Conservation (phyloP, 2,329 filamentous ascomycete genomes). For the Pseudocercospora macadamiae region DNA sequence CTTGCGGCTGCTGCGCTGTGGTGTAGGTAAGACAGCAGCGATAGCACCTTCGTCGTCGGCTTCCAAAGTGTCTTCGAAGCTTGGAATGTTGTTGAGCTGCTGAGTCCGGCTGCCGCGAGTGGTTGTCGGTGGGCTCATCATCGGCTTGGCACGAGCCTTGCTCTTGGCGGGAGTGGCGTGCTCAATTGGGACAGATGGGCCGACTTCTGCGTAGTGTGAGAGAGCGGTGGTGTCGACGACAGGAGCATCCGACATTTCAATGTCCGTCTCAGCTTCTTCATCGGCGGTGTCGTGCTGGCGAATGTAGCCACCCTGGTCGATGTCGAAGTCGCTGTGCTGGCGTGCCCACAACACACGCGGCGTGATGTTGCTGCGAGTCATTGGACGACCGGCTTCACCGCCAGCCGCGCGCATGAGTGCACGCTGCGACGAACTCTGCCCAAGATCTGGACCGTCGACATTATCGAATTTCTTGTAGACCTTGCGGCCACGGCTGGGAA, state of each 20-base stretch:
- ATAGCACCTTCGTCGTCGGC: slow-evolving; percentile 9
- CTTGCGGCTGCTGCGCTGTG: slow-evolving; percentile 36
- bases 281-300: slow-evolving; percentile 57
- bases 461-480: slow-evolving; percentile 70
- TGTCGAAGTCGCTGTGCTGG: slow-evolving; percentile 24
- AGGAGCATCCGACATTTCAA: slow-evolving; percentile 39
- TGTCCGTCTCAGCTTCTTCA: slow-evolving; percentile 59
- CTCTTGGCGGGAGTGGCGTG: slow-evolving; percentile 25
- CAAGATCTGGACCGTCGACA: slow-evolving; percentile 40
- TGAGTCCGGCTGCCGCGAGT: slow-evolving; percentile 18
- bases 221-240: too few relatives aligned
- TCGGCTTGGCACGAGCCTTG: slow-evolving; percentile 13
- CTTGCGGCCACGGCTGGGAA: slow-evolving; percentile 72
- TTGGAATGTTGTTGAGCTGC: slow-evolving; percentile 27
- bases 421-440: slow-evolving; percentile 28
- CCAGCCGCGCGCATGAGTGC: slow-evolving; percentile 44
- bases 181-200: neutral
- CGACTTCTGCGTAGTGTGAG: slow-evolving; percentile 1
- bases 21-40: slow-evolving; percentile 12
- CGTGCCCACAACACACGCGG: slow-evolving; percentile 63
- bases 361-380: slow-evolving; percentile 71
- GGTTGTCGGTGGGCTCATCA: slow-evolving; percentile 25
- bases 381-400: slow-evolving; percentile 49
- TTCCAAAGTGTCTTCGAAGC: slow-evolving; percentile 17
- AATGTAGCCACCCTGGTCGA: slow-evolving; percentile 11